Base-by-base conservation (phyloP, 306 rosid species). In the Vigna reflexopilosa region DNA sequence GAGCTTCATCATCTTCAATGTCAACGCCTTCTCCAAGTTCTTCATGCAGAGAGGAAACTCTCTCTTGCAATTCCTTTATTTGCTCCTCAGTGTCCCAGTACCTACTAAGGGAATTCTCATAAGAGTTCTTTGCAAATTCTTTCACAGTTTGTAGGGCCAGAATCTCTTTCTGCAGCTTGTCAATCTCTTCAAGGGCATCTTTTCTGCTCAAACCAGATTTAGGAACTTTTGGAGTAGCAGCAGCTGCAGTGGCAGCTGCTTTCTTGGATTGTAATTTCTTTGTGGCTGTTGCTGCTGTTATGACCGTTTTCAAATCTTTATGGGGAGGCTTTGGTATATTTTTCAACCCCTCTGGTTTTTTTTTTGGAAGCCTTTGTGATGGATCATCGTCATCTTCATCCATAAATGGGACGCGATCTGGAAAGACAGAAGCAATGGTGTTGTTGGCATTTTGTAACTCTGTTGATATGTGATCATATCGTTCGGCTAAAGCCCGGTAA, bases 391-490 rank as follows among this genome's bases (percentile, higher is more conserved):
- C 97, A 13, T 96, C 99, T 66, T 91, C 99, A 48, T 90, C 99
- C 94, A 96, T 91, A 75, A 84, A 80, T 51, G 96, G 94, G 72
- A 93, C 98, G 77, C 93, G 94, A 42, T 96, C 99, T 0, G 99
- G 99, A 70, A 86, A 96, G 75, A 84, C 89, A 62, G 94, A 83
- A 79, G 99, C 99, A 73, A 96, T 91, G n/a, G 96, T 90, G 83
- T 77, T 93, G 86, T 96, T 96, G 79, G 99, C 99, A 77, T 93
- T 96, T 65, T 96, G 99, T 59, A 96, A 86, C 89, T 96, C 99
- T 13, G 86, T 96, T 68, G 99, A 96, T 80, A 96, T 77, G 85
- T 96, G 97, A 63, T 96, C 99, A 13, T 96, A 96, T 65, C 99
- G 82, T 71, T 96, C 99, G 5, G 98, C 99, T 70, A 96, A 89